phyloP scores from a whole-genome alignment of 768 basidiomycete genomes.

The Lentinula sp. region DNA sequence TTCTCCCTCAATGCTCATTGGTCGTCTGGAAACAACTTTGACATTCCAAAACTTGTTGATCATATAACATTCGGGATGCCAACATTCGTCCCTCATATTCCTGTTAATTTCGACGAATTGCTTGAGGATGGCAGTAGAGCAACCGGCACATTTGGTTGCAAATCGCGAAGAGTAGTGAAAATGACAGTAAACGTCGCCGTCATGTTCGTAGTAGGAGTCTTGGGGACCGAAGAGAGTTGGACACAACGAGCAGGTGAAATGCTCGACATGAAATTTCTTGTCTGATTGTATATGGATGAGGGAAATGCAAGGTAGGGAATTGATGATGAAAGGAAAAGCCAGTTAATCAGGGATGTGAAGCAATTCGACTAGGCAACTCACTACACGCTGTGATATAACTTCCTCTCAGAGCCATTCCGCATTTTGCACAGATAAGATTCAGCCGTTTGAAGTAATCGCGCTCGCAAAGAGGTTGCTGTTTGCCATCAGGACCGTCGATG shows the following conservation, averaged over 20 bases:
- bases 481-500: constrained; percentile 85
- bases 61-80: constrained; percentile 99
- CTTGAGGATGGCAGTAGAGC: constrained; percentile 94
- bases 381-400: constrained; percentile 99
- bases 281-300: constrained; percentile 36
- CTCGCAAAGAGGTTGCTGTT: constrained; percentile 94
- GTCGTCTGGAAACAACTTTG: constrained; percentile 75
- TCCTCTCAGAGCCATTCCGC: constrained; percentile 87
- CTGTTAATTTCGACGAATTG: constrained; percentile 99
- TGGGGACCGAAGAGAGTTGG: constrained; percentile 94
- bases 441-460: constrained; percentile 95
- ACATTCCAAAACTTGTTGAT: constrained; percentile 99
- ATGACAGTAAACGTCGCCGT: constrained; percentile 97
- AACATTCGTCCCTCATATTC: constrained; percentile 97
- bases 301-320: background rate
- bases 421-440: constrained; percentile 95
- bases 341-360: constrained; percentile 10
- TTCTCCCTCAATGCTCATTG: constrained; percentile 54
- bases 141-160: constrained; percentile 97
- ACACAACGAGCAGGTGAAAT: constrained; percentile 97
- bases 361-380: constrained; percentile 32
- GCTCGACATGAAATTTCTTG: constrained; percentile 99
- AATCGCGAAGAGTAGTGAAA: constrained; percentile 99
- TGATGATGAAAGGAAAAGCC: background rate
- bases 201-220: constrained; percentile 99